Evolutionary conservation across 768 basidiomycete genomes (phyloP).

Genomic region (Nidularia pulvinata): DNA sequence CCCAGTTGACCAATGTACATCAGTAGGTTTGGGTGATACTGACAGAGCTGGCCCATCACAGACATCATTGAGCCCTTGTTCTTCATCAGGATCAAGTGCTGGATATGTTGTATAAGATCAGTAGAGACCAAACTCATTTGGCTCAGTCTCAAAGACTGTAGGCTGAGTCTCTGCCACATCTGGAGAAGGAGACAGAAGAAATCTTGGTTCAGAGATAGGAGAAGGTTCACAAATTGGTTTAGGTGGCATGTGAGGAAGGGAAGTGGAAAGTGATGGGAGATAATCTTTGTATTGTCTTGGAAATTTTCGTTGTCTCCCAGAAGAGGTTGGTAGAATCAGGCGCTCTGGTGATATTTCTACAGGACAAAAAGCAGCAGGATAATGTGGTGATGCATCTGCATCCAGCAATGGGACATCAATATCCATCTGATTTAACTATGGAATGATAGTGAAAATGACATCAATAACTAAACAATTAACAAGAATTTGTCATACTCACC

Average conservation of each 20-base stretch:
- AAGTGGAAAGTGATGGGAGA: background rate
- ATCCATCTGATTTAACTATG: no score
- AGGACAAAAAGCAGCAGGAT: no score
- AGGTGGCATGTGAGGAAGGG: background rate
- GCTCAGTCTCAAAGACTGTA: constrained; percentile 9
- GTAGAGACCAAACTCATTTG: constrained; percentile 15
- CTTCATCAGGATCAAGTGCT: constrained; percentile 11
- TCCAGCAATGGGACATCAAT: no score
- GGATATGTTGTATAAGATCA: constrained; percentile 13
- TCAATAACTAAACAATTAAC: no score
- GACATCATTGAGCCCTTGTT: constrained; percentile 7
- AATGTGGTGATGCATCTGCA: no score
- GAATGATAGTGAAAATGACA: no score
- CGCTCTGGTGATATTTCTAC: no score
- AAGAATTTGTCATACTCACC: no score
- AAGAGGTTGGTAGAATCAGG: no score
- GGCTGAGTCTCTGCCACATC: background rate
- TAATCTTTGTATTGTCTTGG: background rate
- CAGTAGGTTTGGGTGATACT: background rate
- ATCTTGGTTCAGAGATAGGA: background rate
- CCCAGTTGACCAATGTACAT: background rate
- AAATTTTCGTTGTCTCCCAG: no score
- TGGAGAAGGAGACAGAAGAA: background rate
- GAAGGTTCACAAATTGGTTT: background rate
- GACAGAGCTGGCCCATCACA: constrained; percentile 6